A percentile compares a stretch with the other conserved stretches of the same genome.
Conservation (phyloP, 129 eudicot genomes). For the Pittosporum tobira region DNA sequence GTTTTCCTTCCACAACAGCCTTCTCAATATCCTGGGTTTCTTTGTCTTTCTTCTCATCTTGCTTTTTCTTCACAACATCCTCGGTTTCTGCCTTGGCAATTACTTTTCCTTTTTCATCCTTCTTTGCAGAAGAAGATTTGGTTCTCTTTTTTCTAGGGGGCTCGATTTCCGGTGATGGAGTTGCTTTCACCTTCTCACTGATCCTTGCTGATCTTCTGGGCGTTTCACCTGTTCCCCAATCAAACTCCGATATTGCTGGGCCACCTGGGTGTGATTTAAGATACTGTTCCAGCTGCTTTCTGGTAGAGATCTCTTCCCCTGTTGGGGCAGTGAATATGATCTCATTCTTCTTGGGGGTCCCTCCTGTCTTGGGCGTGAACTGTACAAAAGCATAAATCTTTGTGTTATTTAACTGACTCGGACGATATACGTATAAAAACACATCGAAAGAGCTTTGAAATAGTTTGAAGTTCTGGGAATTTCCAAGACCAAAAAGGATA, state of each 20-base stretch:
- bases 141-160: constrained; percentile 42
- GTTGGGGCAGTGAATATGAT: constrained; percentile 68
- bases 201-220: constrained; percentile 72
- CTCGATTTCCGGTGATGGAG: constrained; percentile 45
- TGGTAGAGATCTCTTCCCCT: constrained; percentile 62
- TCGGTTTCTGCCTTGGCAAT: constrained; percentile 8
- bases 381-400: constrained; percentile 13
- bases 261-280: constrained; percentile 79
- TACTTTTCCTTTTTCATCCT: constrained; percentile 35
- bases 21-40: constrained; percentile 15
- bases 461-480: no score
- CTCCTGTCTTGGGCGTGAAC: constrained; percentile 60
- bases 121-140: constrained; percentile 40
- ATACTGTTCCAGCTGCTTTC: constrained; percentile 58
- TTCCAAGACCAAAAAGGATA: no score
- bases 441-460: no score
- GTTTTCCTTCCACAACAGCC: constrained; percentile 20
- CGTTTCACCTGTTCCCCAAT: constrained; percentile 68
- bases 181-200: constrained; percentile 54
- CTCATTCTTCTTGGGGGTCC: constrained; percentile 59
- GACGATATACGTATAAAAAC: not conserved
- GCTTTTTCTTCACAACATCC: not conserved
- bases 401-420: not conserved
- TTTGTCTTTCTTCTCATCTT: not conserved
- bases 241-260: constrained; percentile 60